phyloP scores from a whole-genome alignment of 2,329 filamentous ascomycete genomes.

The Neurospora sp. region DNA sequence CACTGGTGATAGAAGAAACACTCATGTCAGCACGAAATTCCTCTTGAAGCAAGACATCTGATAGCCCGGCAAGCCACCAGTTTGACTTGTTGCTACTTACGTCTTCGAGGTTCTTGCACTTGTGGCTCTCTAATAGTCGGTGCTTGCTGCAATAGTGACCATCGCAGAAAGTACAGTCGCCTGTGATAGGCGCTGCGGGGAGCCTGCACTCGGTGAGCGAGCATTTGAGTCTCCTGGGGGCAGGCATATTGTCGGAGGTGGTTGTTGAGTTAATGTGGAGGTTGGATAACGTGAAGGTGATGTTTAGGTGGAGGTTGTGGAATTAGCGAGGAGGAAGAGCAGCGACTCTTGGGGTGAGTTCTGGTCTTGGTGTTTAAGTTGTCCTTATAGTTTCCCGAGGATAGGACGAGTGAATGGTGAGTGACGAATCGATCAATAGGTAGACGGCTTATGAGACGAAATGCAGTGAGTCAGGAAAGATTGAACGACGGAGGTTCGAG shows the following conservation, averaged over 20 bases:
- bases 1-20: conserved; percentile 43
- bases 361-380: background rate
- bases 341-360: background rate
- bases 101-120: conserved; percentile 85
- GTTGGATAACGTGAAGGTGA: background rate
- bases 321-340: background rate
- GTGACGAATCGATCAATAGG: background rate
- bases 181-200: conserved; percentile 82
- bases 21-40: conserved; percentile 26
- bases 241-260: conserved; percentile 38
- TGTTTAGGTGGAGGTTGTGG: background rate
- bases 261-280: conserved; percentile 1
- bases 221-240: conserved; percentile 71
- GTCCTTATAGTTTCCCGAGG: background rate
- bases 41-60: conserved; percentile 24
- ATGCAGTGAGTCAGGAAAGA: background rate
- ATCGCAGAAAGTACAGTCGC: conserved; percentile 90
- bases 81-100: conserved; percentile 37
- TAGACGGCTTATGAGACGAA: background rate
- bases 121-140: conserved; percentile 86
- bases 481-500: background rate
- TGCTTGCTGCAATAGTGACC: conserved; percentile 95
- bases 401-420: background rate
- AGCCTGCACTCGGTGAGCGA: conserved; percentile 83
- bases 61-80: conserved; percentile 20